These are phyloP conservation scores for Fusarium veterinarium DNA, from an alignment of 2,329 filamentous ascomycete genomes.

Conservation along the genomic window DNA sequence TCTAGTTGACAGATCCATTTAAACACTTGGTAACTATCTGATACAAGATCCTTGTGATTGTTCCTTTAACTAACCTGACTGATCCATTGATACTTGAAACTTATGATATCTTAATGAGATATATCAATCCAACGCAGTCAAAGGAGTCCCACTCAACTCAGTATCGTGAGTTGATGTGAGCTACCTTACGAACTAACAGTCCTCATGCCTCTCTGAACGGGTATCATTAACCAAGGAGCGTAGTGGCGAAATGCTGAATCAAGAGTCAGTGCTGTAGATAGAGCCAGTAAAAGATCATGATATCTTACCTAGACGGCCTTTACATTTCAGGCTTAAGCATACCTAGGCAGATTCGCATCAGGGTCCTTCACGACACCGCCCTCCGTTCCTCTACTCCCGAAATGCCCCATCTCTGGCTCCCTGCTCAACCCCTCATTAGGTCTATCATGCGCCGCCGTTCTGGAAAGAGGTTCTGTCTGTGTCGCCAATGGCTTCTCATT, in stretches of 20 bases:
- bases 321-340: neutral
- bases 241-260: rapidly evolving
- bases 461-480: neutral
- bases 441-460: neutral
- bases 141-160: neutral
- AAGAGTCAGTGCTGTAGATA: neutral
- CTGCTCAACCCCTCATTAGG: conserved; percentile 18
- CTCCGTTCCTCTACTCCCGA: conserved; percentile 11
- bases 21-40: too few species aligned
- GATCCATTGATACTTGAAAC: too few species aligned
- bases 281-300: rapidly evolving
- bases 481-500: neutral
- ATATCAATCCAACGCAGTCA: too few species aligned
- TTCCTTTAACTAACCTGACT: too few species aligned
- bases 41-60: too few species aligned
- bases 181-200: neutral
- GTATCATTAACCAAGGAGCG: neutral
- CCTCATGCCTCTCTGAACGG: neutral
- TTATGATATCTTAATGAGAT: too few species aligned
- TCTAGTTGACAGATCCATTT: too few species aligned
- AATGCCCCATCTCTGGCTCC: conserved; percentile 16
- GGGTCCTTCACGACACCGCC: neutral
- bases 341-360: neutral
- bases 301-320: neutral
- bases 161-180: neutral